phyloP scores from a whole-genome alignment of 23 red algal species.

The Gracilaria caudata region DNA sequence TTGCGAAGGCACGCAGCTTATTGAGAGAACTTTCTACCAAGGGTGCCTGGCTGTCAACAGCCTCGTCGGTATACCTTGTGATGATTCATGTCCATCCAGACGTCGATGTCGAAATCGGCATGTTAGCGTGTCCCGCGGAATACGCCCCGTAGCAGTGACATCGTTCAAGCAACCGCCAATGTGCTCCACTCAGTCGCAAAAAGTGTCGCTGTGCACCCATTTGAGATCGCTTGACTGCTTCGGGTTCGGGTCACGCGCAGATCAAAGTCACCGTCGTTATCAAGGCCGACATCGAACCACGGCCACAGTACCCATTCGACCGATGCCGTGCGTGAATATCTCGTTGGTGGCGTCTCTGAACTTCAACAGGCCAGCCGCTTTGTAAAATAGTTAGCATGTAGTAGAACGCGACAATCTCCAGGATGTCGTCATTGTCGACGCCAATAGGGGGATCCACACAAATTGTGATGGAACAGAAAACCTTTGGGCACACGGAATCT shows the following conservation, averaged over 20 bases:
- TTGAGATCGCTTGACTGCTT: slow-evolving; percentile 41
- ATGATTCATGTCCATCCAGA: slow-evolving; percentile 29
- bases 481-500: slow-evolving; percentile 9
- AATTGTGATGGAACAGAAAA: slow-evolving; percentile 15
- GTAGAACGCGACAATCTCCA: slow-evolving; percentile 53
- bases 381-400: slow-evolving; percentile 14
- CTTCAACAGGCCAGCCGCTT: neutral
- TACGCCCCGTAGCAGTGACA: slow-evolving; percentile 30
- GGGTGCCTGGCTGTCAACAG: too few relatives aligned
- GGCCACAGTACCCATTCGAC: slow-evolving; percentile 12
- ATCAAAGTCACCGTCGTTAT: slow-evolving; percentile 77
- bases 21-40: too few relatives aligned
- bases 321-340: slow-evolving; percentile 6
- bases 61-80: too few relatives aligned
- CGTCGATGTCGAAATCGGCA: slow-evolving; percentile 78
- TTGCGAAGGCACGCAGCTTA: too few relatives aligned
- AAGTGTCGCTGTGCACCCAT: slow-evolving; percentile 37
- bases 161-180: slow-evolving; percentile 41
- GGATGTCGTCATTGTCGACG: slow-evolving; percentile 45
- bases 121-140: slow-evolving; percentile 40
- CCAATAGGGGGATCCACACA: slow-evolving; percentile 35
- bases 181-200: slow-evolving; percentile 52
- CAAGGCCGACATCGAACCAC: slow-evolving; percentile 64
- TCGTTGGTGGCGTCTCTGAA: slow-evolving; percentile 9
- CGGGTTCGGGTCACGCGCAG: slow-evolving; percentile 59